Evolutionary conservation across 2,329 filamentous ascomycete species (phyloP).

Genomic region (Zasmidium cellare): DNA sequence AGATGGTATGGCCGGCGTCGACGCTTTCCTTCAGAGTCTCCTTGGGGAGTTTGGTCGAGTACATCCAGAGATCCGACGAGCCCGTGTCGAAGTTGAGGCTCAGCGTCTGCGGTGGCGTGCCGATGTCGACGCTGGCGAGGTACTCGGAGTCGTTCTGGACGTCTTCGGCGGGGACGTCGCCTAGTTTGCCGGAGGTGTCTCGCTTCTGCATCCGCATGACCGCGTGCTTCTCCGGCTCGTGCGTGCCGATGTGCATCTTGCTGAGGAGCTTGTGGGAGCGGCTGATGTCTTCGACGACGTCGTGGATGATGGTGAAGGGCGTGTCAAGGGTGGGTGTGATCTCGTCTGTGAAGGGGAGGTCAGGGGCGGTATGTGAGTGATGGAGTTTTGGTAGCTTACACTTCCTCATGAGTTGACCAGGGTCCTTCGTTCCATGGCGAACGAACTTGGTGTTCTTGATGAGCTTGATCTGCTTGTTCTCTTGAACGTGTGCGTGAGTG

Average conservation of each 20-base stretch:
- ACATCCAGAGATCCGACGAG: constrained; percentile 65
- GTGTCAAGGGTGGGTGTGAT: constrained; percentile 22
- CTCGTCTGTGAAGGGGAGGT: constrained; percentile 9
- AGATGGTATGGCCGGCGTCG: constrained; percentile 53
- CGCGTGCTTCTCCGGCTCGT: constrained; percentile 9
- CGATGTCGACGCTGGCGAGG: constrained; percentile 63
- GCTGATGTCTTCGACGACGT: constrained; percentile 12
- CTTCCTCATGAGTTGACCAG: constrained; percentile 27
- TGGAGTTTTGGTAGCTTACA: constrained; percentile 11
- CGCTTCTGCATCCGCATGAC: constrained; percentile 13
- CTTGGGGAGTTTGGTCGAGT: constrained; percentile 28
- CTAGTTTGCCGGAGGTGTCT: constrained; percentile 17
- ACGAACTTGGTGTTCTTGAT: constrained; percentile 28
- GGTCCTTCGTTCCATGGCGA: constrained; percentile 20
- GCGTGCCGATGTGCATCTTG: constrained; percentile 7
- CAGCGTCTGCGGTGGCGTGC: constrained; percentile 61
- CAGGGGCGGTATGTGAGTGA: neutral
- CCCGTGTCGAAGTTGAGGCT: constrained; percentile 70
- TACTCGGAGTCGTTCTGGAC: constrained; percentile 68
- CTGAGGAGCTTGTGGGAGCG: constrained; percentile 10
- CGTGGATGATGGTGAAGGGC: constrained; percentile 22
- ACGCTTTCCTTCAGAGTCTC: constrained; percentile 30
- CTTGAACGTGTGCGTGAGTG: constrained; percentile 18
- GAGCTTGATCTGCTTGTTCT: constrained; percentile 21
- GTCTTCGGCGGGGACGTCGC: constrained; percentile 50